Evolutionary conservation across 139 green algal species (phyloP), one percentile per base, ranked within the genome.

Genomic region (Raphidocelis subcapitata): DNA sequence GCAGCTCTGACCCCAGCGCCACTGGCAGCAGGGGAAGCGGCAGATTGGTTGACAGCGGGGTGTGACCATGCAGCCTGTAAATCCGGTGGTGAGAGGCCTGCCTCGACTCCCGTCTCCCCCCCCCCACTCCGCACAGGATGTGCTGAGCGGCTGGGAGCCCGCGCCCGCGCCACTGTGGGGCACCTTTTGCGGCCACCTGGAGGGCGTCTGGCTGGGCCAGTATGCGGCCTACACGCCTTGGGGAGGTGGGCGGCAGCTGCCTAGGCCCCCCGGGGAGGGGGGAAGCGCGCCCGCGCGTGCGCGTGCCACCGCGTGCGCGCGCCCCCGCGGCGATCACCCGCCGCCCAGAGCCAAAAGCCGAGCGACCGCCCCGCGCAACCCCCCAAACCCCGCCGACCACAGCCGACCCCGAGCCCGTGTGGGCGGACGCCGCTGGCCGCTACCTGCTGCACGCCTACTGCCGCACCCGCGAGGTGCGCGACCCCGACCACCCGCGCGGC

Each of bases 201-300:
- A 74, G 28, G 84, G 84, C 1, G 81, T 85, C 73, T 89, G 84
- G 84, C 71, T 86, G 65, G 84, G 84, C 1, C 71, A 83, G 55
- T 89, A 89, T 63, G 59, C 52, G 4, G 84, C 84, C 29, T 89
- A 83, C 75, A 85, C 81, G 37, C 84, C 84, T 16, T 89, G 84
- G 84, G 84, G 67, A 66, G 83, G 77, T 83, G 67, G 3, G 68
- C 36, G 33, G 36, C 62, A 56, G 23, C 24, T 37, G 23, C 5
- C 23, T 8, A 20, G 32, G 14, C 3, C 61, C 10, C 14, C 16
- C 10, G 61, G 23, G 18, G 16, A 16, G 33, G 14, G 16, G 24
- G 61, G 15, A 8, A 29, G 61, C 3, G 23, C 14, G 57, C 41
- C 26, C 28, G 14, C 12, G 57, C 26, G n/a, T 41, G 10, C 26